Conservation (phyloP, 2,329 filamentous ascomycete genomes). For the Podosphaera aphanis region DNA sequence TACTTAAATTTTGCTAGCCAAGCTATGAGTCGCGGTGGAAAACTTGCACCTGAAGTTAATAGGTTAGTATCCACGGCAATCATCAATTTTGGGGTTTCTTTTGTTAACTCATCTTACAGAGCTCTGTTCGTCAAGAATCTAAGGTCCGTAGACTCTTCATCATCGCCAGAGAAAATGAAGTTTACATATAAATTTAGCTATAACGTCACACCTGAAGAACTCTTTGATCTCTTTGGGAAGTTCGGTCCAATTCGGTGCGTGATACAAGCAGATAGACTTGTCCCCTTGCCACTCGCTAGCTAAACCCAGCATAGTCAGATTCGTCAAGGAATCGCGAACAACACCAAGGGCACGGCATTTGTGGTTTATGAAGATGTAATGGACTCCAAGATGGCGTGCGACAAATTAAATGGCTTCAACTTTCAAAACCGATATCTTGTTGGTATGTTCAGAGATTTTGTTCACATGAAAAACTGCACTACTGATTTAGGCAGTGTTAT, state of each 20-base stretch:
- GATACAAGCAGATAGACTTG: neutral
- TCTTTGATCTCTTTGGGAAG: conserved; percentile 97
- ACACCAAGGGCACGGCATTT: conserved; percentile 95
- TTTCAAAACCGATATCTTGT: conserved; percentile 99
- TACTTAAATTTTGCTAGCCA: conserved; percentile 17
- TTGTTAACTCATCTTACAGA: conserved; percentile 26
- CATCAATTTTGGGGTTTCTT: conserved; percentile 1
- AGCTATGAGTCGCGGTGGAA: conserved; percentile 90
- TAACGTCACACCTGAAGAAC: conserved; percentile 92
- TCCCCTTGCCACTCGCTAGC: neutral
- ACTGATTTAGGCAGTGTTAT: conserved; percentile 29
- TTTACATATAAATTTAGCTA: conserved; percentile 37
- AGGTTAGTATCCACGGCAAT: conserved; percentile 33
- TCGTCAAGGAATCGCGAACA: conserved; percentile 87
- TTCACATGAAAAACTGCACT: conserved; percentile 3
- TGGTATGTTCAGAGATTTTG: conserved; percentile 33
- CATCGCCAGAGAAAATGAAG: conserved; percentile 4
- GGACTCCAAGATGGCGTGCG: conserved; percentile 96
- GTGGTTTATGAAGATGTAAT: conserved; percentile 99
- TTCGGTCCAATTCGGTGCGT: conserved; percentile 72
- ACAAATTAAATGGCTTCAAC: conserved; percentile 99
- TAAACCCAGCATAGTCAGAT: conserved; percentile 49
- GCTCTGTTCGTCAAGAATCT: conserved; percentile 99
- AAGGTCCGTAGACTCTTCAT: conserved; percentile 34
- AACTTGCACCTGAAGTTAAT: conserved; percentile 98